Evolutionary conservation across 202 grass and related monocot genomes (phyloP), one percentile per base, ranked within the genome.

Genomic region (Panicum virgatum): DNA sequence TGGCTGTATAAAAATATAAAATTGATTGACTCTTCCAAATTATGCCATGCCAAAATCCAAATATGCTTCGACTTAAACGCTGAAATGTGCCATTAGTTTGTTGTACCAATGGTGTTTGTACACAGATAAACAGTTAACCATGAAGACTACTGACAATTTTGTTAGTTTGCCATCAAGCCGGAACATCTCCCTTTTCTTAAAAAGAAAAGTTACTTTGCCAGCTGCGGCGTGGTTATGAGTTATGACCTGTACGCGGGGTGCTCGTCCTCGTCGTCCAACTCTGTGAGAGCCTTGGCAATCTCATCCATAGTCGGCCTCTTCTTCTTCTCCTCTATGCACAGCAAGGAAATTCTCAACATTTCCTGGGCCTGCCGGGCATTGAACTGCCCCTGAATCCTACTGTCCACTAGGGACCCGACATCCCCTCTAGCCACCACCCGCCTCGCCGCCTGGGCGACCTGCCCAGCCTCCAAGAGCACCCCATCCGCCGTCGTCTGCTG

Each of bases 251-350:
- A 70, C 8, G 70, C n/a, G 1, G 62, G 61, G 66, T 88, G 42
- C 16, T 76, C 76, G 40, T 81, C 82, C 3, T 52, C 76, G 9
- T 89, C 87, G 11, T 84, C 76, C 16, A 10, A 84, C 11, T 48
- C 80, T 9, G 60, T 74, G 7, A 92, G 83, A 42, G 61, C 14
- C 44, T 85, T 68, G 29, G 69, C 91, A 22, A 89, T 80, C 16
- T 78, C 81, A 16, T 82, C 42, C 90, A 92, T 89, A 5, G 84
- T 84, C 3, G 91, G 88, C 44, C 91, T 82, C 2, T 5, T 64
- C 26, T n/a, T 85, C 47, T 69, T 73, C 12, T 86, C 88, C 46
- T 77, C 73, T 23, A 88, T 69, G 39, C 91, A 88, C 2, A 62
- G 40, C 3, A 82, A 32, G 1, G 82, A 80, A 19, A 86, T 73